Evolutionary conservation across 768 basidiomycete genomes (phyloP).

Genomic region (Tylopilus balloui): DNA sequence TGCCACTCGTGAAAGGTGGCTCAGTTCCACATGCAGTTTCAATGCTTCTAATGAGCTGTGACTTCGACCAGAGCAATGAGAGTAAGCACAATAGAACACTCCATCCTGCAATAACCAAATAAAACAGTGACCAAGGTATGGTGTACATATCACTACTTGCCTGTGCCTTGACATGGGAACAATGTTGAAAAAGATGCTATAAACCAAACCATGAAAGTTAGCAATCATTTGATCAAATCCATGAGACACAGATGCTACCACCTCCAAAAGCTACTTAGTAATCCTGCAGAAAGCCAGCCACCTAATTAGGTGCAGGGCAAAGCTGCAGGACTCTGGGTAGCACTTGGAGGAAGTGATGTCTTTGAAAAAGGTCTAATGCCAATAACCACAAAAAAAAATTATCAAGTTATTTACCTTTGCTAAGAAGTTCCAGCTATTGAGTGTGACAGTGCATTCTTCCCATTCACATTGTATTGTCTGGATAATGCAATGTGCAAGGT

Average conservation of each 20-base stretch:
- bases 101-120: constrained; percentile 19
- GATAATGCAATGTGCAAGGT: constrained; percentile 23
- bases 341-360: constrained; percentile 1
- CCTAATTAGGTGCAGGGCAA: constrained; percentile 6
- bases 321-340: constrained; percentile 14
- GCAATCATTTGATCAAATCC: neutral
- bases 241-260: neutral
- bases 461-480: constrained; percentile 29
- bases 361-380: neutral
- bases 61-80: constrained; percentile 27
- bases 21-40: constrained; percentile 28
- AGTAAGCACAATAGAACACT: constrained; percentile 21
- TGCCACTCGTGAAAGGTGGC: constrained; percentile 28
- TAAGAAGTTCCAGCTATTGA: constrained; percentile 29
- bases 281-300: constrained; percentile 19
- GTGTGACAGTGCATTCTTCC: constrained; percentile 22
- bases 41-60: constrained; percentile 19
- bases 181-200: constrained; percentile 28
- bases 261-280: constrained; percentile 18
- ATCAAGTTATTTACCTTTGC: constrained; percentile 26
- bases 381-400: constrained; percentile 4
- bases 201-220: constrained; percentile 4
- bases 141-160: constrained; percentile 7
- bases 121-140: neutral
- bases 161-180: constrained; percentile 14